Conservation (phyloP, 176 grass and related monocot species). For the Raddia distichophylla region DNA sequence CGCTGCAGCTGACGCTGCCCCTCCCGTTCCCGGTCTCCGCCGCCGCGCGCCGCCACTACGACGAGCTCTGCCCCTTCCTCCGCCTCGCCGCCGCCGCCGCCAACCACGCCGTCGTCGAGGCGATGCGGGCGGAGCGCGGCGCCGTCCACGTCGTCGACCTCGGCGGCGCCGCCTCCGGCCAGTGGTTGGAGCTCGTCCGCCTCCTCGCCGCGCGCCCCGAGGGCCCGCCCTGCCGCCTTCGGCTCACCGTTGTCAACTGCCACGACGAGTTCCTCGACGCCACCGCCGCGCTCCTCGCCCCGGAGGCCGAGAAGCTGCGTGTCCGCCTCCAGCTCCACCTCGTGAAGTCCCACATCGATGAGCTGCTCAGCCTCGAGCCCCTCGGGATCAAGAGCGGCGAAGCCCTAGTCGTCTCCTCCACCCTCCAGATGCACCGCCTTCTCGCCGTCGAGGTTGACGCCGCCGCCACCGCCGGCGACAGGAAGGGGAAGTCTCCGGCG, state of each 20-base stretch:
- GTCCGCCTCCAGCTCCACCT: conserved; percentile 50
- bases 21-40: neutral
- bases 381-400: conserved; percentile 45
- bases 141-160: conserved; percentile 68
- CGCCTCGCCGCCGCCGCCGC: conserved; percentile 33
- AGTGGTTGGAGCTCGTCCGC: conserved; percentile 60
- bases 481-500: neutral
- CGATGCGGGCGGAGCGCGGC: conserved; percentile 32
- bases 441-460: conserved; percentile 19
- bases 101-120: conserved; percentile 56
- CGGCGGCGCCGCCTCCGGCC: conserved; percentile 37
- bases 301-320: conserved; percentile 49
- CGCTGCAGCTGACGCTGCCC: neutral
- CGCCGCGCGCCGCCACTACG: conserved; percentile 42
- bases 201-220: conserved; percentile 39
- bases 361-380: conserved; percentile 2
- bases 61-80: conserved; percentile 62
- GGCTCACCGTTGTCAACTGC: conserved; percentile 51
- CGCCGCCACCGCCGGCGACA: neutral
- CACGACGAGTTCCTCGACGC: conserved; percentile 40
- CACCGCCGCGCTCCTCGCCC: conserved; percentile 34
- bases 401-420: conserved; percentile 52
- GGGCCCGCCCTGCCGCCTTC: conserved; percentile 40
- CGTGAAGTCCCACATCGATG: conserved; percentile 43
- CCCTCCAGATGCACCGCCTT: conserved; percentile 56